A percentile compares a stretch with the other conserved stretches of the same genome.
phyloP scores from a whole-genome alignment of 768 basidiomycete species.

The Podaxis pistillaris region DNA sequence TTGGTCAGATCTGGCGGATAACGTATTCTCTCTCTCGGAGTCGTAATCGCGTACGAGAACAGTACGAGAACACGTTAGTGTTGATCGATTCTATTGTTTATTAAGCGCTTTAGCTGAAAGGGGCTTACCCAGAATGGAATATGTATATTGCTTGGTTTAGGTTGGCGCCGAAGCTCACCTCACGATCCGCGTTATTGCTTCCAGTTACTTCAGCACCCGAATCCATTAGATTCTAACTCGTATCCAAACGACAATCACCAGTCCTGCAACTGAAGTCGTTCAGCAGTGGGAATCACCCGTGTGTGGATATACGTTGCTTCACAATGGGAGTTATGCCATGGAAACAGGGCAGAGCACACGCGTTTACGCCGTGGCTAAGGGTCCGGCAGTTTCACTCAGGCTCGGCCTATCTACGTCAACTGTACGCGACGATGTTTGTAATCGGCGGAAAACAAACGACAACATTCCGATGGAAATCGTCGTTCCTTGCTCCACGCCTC shows the following conservation, averaged over 20 bases:
- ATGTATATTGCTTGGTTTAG: too few relatives aligned
- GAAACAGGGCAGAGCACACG: slow-evolving; percentile 9
- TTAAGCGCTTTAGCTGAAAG: neutral
- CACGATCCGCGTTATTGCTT: neutral
- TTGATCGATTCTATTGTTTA: too few relatives aligned
- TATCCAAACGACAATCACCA: neutral
- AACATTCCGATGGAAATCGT: neutral
- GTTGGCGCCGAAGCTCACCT: neutral
- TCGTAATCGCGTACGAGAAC: too few relatives aligned
- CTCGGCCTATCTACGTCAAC: neutral
- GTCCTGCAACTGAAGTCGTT: neutral
- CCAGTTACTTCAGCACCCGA: neutral
- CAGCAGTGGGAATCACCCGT: neutral
- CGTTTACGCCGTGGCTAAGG: neutral
- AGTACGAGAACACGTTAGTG: too few relatives aligned
- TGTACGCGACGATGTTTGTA: neutral
- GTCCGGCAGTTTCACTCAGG: neutral
- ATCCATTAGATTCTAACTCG: neutral
- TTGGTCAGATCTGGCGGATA: neutral
- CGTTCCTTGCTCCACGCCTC: neutral
- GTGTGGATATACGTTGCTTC: slow-evolving; percentile 1
- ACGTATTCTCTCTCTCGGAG: too few relatives aligned
- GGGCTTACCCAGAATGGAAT: too few relatives aligned
- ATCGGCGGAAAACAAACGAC: neutral
- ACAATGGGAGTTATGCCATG: slow-evolving; percentile 4